Conservation (phyloP, 2,329 filamentous ascomycete species). For the Stachybotrys elegans region DNA sequence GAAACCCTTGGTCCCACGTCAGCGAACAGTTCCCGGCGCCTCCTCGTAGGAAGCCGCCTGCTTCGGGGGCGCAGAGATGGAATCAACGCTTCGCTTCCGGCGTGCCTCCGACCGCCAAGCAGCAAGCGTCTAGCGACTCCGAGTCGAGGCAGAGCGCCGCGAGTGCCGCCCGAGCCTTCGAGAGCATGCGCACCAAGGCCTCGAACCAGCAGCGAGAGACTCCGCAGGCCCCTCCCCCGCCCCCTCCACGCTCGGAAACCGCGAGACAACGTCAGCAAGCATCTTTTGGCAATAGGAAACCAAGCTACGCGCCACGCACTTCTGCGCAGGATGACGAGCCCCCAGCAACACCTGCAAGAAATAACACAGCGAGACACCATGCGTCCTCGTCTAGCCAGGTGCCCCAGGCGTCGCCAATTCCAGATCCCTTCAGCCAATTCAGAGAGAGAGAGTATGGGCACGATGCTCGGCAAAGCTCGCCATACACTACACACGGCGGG, state of each 20-base stretch:
- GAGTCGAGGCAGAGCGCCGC: slow-evolving; percentile 31
- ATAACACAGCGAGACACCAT: slow-evolving; percentile 10
- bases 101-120: slow-evolving; percentile 37
- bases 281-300: slow-evolving; percentile 46
- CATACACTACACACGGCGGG: slow-evolving; percentile 50
- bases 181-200: slow-evolving; percentile 33
- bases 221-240: slow-evolving; percentile 28
- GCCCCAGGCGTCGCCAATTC: slow-evolving; percentile 18
- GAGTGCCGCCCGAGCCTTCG: slow-evolving; percentile 36
- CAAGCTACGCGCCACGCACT: slow-evolving; percentile 46
- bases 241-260: slow-evolving; percentile 44
- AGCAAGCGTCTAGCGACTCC: slow-evolving; percentile 24
- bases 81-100: slow-evolving; percentile 34
- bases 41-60: slow-evolving; percentile 33
- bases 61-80: slow-evolving; percentile 41
- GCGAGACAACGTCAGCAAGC: slow-evolving; percentile 50
- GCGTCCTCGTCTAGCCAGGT: no score
- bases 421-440: slow-evolving; percentile 46
- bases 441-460: slow-evolving; percentile 31
- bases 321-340: slow-evolving; percentile 47
- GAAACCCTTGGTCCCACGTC: slow-evolving; percentile 52
- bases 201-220: slow-evolving; percentile 19
- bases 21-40: slow-evolving; percentile 46
- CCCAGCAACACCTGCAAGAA: slow-evolving; percentile 27
- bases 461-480: slow-evolving; percentile 51